A percentile compares a stretch with the other conserved stretches of the same genome.
These are phyloP conservation scores for Colletotrichum godetiae DNA, from an alignment of 2,329 filamentous ascomycete genomes.

Conservation along the genomic window DNA sequence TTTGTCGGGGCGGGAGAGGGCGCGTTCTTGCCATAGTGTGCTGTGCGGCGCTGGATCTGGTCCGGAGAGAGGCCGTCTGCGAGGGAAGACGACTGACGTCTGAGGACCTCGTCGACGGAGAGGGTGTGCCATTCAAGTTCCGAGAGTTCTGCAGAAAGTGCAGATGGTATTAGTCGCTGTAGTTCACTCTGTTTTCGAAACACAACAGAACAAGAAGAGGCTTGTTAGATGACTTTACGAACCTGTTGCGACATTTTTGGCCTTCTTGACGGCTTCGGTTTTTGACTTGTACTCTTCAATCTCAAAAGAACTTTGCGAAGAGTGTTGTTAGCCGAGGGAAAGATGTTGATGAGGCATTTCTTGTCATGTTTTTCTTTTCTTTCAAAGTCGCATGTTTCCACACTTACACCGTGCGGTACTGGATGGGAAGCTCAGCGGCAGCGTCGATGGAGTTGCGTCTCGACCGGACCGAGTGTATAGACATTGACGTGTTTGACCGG, in stretches of 20 bases:
- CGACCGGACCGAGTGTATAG: constrained; percentile 52
- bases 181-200: background rate
- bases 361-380: background rate
- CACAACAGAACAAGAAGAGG: background rate
- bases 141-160: constrained; percentile 60
- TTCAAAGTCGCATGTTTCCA: constrained; percentile 8
- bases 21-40: constrained; percentile 74
- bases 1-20: constrained; percentile 74
- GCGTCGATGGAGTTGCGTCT: constrained; percentile 53
- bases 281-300: constrained; percentile 61
- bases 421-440: constrained; percentile 58
- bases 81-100: constrained; percentile 67
- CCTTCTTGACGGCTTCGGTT: constrained; percentile 50
- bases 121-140: constrained; percentile 77
- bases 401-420: constrained; percentile 65
- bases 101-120: constrained; percentile 66
- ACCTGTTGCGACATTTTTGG: constrained; percentile 59
- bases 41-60: constrained; percentile 64
- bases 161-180: constrained; percentile 5
- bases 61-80: constrained; percentile 69
- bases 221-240: constrained; percentile 23
- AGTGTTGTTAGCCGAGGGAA: constrained; percentile 43
- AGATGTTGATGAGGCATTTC: background rate
- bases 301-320: constrained; percentile 53
- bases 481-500: constrained; percentile 52